phyloP scores from a whole-genome alignment of 495 filamentous ascomycete species.

The Podospora appendiculata region DNA sequence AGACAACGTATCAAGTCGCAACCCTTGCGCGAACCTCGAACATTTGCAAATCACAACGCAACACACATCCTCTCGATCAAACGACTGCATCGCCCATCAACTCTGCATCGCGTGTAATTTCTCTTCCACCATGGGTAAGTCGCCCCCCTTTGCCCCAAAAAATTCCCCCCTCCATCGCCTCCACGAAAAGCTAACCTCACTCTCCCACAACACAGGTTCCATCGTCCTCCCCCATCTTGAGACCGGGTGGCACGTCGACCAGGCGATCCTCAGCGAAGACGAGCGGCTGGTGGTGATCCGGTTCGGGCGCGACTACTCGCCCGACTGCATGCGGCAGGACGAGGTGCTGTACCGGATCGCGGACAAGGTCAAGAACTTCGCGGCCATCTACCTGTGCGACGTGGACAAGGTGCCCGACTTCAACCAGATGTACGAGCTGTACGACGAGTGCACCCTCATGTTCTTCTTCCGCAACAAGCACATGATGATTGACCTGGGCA shows the following conservation, averaged over 20 bases:
- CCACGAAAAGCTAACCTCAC: too few species aligned
- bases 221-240: constrained; percentile 88
- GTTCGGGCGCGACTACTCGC: constrained; percentile 75
- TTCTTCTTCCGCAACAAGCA: constrained; percentile 96
- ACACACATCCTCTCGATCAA: too few species aligned
- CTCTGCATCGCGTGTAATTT: too few species aligned
- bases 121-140: too few species aligned
- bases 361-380: constrained; percentile 81
- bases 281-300: constrained; percentile 94
- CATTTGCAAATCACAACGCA: too few species aligned
- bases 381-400: constrained; percentile 95
- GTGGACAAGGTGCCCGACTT: constrained; percentile 94
- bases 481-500: constrained; percentile 98
- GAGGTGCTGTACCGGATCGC: constrained; percentile 90
- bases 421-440: constrained; percentile 86
- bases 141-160: too few species aligned
- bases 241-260: constrained; percentile 95
- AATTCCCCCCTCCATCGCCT: too few species aligned
- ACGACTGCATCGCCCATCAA: too few species aligned
- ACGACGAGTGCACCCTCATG: constrained; percentile 65
- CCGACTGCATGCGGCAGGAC: constrained; percentile 83
- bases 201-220: constrained; percentile 59
- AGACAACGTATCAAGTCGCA: too few species aligned
- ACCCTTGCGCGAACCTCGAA: too few species aligned
- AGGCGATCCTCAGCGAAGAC: constrained; percentile 57